These are phyloP conservation scores for Floccularia luteovirens DNA, from an alignment of 768 basidiomycete species.

Conservation along the genomic window DNA sequence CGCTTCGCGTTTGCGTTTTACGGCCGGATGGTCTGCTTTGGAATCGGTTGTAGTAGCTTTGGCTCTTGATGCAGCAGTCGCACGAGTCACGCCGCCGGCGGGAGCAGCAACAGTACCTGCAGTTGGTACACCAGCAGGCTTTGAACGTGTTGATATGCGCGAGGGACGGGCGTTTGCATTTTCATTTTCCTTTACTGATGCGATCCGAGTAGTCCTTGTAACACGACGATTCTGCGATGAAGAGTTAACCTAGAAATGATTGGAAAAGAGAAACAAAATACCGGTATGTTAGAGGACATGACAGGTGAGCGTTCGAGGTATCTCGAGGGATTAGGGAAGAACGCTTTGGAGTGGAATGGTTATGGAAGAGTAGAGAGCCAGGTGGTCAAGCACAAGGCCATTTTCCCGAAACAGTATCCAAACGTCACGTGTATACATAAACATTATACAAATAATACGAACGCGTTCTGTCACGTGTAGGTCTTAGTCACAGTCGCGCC, in stretches of 20 bases:
- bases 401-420: constrained; percentile 17
- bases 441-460: constrained; percentile 21
- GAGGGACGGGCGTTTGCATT: constrained; percentile 64
- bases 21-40: constrained; percentile 41
- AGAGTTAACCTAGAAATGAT: constrained; percentile 4
- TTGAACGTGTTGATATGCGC: constrained; percentile 55
- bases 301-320: constrained; percentile 13
- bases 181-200: constrained; percentile 61
- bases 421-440: constrained; percentile 34
- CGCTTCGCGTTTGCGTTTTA: constrained; percentile 77
- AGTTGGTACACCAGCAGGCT: constrained; percentile 37
- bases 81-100: constrained; percentile 36
- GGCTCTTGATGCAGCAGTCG: constrained; percentile 47
- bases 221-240: constrained; percentile 60
- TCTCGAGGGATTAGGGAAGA: constrained; percentile 9
- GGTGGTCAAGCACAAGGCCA: constrained; percentile 10
- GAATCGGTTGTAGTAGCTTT: constrained; percentile 32
- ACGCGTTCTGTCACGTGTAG: constrained; percentile 32
- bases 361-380: constrained; percentile 19
- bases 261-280: constrained; percentile 15
- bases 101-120: constrained; percentile 25
- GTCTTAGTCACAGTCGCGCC: constrained; percentile 2
- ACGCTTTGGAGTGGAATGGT: constrained; percentile 7
- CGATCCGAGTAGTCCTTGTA: constrained; percentile 40
- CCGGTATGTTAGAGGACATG: constrained; percentile 44